These are phyloP conservation scores for Eucalyptus pauciflora DNA, from an alignment of 345 rosid species.

Conservation along the genomic window DNA sequence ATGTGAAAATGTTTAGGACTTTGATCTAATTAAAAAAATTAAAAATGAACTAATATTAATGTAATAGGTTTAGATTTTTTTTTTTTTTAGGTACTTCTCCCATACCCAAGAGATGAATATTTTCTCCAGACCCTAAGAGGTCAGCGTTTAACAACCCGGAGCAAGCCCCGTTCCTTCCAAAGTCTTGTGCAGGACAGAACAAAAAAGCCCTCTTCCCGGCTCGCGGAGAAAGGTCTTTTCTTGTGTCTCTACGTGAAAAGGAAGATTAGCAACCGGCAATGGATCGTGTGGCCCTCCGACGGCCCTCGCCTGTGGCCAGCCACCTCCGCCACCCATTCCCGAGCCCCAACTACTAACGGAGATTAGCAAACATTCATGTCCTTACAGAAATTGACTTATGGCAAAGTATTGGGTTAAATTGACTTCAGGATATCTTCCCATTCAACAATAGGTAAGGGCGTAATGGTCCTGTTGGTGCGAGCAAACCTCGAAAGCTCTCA, in stretches of 20 bases:
- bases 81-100: no score
- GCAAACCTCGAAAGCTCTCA: neutral
- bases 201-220: neutral
- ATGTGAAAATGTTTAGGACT: neutral
- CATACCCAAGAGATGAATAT: conserved; percentile 28
- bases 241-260: neutral
- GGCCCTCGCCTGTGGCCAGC: neutral
- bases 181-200: neutral
- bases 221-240: neutral
- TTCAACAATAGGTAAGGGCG: neutral
- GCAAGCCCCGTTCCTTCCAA: conserved; percentile 70
- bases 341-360: fast-evolving
- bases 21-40: fast-evolving
- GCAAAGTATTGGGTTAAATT: neutral
- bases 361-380: neutral
- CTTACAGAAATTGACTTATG: neutral
- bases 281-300: fast-evolving
- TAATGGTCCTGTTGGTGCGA: neutral
- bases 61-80: no score
- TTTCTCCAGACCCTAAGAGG: conserved; percentile 57
- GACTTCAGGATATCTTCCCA: neutral
- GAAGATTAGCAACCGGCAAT: neutral
- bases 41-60: no score
- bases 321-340: neutral
- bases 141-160: conserved; percentile 56